phyloP scores from a whole-genome alignment of 192 early-diverging fungal genomes.

The Backusella morwellensis region DNA sequence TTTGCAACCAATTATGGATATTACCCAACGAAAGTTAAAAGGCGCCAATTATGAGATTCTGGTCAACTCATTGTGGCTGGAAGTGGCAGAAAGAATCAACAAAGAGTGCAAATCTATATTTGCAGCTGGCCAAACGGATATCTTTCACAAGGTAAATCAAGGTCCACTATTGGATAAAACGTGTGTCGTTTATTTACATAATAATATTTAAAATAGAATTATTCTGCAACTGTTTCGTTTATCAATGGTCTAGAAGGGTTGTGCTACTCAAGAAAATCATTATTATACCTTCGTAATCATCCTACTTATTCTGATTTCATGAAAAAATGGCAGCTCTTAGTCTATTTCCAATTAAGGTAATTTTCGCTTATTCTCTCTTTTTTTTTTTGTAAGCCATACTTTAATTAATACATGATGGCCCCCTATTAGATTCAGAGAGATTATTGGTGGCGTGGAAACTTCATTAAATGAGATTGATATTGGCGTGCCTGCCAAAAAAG shows the following conservation, averaged over 20 bases:
- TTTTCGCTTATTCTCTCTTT: not conserved
- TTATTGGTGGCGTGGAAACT: conserved; percentile 42
- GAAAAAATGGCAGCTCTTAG: conserved; percentile 57
- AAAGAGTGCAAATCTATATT: conserved; percentile 53
- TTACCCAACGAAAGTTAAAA: conserved; percentile 53
- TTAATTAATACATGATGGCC: no score
- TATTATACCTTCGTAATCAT: conserved; percentile 49
- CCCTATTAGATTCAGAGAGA: conserved; percentile 42
- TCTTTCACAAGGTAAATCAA: conserved; percentile 61
- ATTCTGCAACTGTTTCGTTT: conserved; percentile 55
- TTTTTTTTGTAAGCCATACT: not conserved
- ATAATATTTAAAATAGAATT: conserved; percentile 39
- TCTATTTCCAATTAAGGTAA: conserved; percentile 61
- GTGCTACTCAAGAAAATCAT: conserved; percentile 39
- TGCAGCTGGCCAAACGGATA: conserved; percentile 61
- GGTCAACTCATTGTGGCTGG: conserved; percentile 59
- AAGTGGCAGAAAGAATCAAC: conserved; percentile 46
- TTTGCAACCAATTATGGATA: conserved; percentile 52
- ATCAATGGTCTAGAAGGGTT: conserved; percentile 48
- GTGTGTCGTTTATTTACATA: not conserved
- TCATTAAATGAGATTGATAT: not conserved
- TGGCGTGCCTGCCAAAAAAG: not conserved
- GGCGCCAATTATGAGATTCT: conserved; percentile 64
- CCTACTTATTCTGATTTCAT: conserved; percentile 53
- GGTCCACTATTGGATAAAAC: not conserved